A percentile compares a stretch with the other conserved stretches of the same genome.
Evolutionary conservation across 306 rosid species (phyloP).

Genomic region (Quercus suber): DNA sequence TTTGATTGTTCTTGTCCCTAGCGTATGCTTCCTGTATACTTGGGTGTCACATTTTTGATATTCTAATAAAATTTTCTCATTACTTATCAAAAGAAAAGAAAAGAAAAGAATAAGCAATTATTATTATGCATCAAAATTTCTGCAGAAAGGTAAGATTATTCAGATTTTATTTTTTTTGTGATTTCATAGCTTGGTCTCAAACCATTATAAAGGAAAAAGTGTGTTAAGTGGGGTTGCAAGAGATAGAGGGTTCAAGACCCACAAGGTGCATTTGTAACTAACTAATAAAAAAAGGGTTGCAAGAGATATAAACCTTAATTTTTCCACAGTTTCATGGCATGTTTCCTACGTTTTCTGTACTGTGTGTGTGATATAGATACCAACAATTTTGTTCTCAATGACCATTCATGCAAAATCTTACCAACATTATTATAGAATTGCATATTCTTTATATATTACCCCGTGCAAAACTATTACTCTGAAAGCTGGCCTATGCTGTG

Average conservation of each 20-base stretch:
- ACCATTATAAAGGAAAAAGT: neutral
- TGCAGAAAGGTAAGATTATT: neutral
- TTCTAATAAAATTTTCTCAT: too few species aligned
- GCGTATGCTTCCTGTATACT: too few species aligned
- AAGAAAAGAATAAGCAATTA: neutral
- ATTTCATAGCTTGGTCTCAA: neutral
- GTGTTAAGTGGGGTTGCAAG: neutral
- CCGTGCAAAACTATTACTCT: neutral
- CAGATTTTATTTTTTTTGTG: neutral
- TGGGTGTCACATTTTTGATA: too few species aligned
- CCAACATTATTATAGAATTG: neutral
- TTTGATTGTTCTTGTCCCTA: too few species aligned
- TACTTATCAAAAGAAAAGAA: neutral
- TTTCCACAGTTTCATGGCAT: neutral
- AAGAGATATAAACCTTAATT: neutral
- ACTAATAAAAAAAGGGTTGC: neutral
- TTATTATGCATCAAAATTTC: neutral
- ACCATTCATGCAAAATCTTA: neutral
- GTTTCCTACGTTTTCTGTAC: neutral
- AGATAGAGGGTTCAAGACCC: too few species aligned
- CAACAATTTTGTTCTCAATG: neutral
- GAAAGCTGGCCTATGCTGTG: neutral
- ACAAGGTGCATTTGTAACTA: too few species aligned
- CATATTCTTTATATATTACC: neutral
- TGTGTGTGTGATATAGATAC: neutral